These are phyloP conservation scores for Rasamsonia emersonii DNA, from an alignment of 2,329 filamentous ascomycete species.

Conservation along the genomic window DNA sequence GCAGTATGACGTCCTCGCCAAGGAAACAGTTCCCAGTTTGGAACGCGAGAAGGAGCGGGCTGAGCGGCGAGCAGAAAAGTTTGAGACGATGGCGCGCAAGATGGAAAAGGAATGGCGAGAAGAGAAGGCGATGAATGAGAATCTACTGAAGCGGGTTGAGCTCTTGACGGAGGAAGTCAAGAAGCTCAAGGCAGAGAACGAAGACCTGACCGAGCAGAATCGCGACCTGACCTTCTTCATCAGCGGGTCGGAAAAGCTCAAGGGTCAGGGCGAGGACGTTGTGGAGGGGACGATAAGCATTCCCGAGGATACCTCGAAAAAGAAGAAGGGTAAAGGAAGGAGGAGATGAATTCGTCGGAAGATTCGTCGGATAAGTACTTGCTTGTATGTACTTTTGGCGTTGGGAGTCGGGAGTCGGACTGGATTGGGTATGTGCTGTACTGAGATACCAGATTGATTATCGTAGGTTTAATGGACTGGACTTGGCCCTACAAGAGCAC, in stretches of 20 bases:
- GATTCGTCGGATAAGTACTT: no score
- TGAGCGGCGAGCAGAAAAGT: conserved; percentile 59
- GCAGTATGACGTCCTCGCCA: conserved; percentile 45
- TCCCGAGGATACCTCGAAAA: conserved; percentile 44
- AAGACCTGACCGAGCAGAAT: conserved; percentile 76
- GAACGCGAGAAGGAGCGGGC: conserved; percentile 66
- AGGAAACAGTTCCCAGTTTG: conserved; percentile 55
- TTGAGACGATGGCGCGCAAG: conserved; percentile 65
- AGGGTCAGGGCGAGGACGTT: conserved; percentile 62
- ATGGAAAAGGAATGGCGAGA: conserved; percentile 71
- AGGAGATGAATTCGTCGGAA: conserved; percentile 5
- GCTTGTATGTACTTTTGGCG: no score
- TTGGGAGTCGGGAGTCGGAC: no score
- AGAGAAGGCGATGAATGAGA: conserved; percentile 76
- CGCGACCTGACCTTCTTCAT: conserved; percentile 83
- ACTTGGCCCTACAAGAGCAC: no score
- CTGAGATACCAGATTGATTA: no score
- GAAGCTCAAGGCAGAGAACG: conserved; percentile 52
- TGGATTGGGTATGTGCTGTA: no score
- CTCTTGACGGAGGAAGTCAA: conserved; percentile 54
- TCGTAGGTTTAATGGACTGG: no score
- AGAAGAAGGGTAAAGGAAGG: conserved; percentile 31
- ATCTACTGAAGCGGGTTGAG: conserved; percentile 68
- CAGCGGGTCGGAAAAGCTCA: conserved; percentile 70
- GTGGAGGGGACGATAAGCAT: conserved; percentile 64